Evolutionary conservation across 805 yeast species (phyloP).

Genomic region (Candida saitoana): DNA sequence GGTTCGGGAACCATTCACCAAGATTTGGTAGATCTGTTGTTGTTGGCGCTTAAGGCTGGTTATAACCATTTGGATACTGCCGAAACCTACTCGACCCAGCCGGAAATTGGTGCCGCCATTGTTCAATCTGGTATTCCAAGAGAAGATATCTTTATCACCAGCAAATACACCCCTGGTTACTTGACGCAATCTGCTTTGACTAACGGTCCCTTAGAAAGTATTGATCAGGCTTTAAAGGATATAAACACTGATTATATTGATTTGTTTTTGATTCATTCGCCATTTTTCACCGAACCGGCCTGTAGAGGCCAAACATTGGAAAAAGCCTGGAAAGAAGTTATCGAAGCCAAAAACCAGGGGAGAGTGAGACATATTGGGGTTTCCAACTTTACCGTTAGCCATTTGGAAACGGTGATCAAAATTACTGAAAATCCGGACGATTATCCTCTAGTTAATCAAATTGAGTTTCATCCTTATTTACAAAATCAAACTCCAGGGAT

Average conservation of each 20-base stretch:
- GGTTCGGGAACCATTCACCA: constrained; percentile 44
- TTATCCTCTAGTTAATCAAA: constrained; percentile 61
- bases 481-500: constrained; percentile 61
- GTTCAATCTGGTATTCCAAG: constrained; percentile 37
- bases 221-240: constrained; percentile 42
- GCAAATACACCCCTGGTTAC: constrained; percentile 48
- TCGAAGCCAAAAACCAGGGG: constrained; percentile 53
- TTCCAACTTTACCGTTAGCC: constrained; percentile 58
- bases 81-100: constrained; percentile 55
- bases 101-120: constrained; percentile 52
- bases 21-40: constrained; percentile 41
- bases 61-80: constrained; percentile 66
- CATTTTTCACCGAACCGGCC: constrained; percentile 42
- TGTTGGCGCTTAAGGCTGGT: constrained; percentile 47
- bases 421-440: constrained; percentile 29
- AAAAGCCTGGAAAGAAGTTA: constrained; percentile 58
- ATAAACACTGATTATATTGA: constrained; percentile 54
- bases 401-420: constrained; percentile 41
- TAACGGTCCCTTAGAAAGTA: constrained; percentile 43
- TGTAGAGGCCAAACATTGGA: constrained; percentile 45
- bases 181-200: constrained; percentile 14
- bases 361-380: constrained; percentile 64
- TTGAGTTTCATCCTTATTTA: constrained; percentile 64
- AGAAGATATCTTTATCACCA: constrained; percentile 52
- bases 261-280: constrained; percentile 59